Base-by-base conservation (phyloP, 306 rosid species). In the Heteromeles arbutifolia region DNA sequence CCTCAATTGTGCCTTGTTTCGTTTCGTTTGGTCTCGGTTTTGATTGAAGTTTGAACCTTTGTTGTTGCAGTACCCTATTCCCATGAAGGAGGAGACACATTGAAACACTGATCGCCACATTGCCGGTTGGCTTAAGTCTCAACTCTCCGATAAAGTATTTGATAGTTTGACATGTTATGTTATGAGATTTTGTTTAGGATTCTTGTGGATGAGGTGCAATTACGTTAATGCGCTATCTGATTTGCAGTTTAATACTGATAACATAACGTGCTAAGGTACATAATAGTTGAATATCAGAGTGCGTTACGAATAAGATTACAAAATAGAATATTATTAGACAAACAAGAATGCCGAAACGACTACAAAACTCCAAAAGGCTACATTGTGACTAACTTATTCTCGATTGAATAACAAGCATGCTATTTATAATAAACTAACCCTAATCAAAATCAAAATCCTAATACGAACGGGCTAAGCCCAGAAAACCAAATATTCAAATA, bases 51-150 rank as follows among this genome's bases (percentile, higher is more conserved):
- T 19, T 71, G 44, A 13, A 34, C 48, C 21, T 52, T 74, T 80
- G 29, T 61, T 59, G 79, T 84, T 86, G 77, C 81, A 95, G 97
- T 95, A 95, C 63, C 97, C 98, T 45, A 69, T 92, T 84, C 98
- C 97, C 37, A 77, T 86, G 85, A 92, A 75, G 82, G 83, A 90
- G 86, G 98, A 90, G 86, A 95, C 98, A 2, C 88, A 87, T 64
- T 97, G 98, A 83, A 89, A 69, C 52, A 92, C 97, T 22, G 98
- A 95, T 84, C 87, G 86, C 73, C 89, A 84, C 65, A 75, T 95
- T 75, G 82, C 85, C 76, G 89, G 93, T 78, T 95, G 98, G 98
- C 90, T 95, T 29, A 90, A 85, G 82, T 90, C 97, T 72, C 94
- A 88, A 74, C 79, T 87, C 45, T 91, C 97, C 19, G 96, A 95